phyloP scores from a whole-genome alignment of 495 filamentous ascomycete species.

The Penicillium psychrofluorescens region DNA sequence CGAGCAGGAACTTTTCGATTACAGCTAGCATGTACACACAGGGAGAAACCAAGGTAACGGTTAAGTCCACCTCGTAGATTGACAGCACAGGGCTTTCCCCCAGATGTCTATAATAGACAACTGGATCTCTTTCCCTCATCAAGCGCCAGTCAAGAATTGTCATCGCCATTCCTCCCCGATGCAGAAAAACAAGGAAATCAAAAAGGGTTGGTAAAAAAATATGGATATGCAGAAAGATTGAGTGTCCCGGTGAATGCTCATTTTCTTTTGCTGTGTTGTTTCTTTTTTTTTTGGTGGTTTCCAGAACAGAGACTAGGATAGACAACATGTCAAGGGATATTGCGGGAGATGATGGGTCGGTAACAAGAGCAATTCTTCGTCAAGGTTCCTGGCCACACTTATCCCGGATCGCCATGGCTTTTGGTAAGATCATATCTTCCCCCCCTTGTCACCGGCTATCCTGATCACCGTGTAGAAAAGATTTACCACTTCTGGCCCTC shows the following conservation, averaged over 20 bases:
- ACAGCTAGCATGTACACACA: conserved; percentile 34
- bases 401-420: conserved; percentile 22
- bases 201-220: conserved; percentile 17
- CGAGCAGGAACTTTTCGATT: conserved; percentile 33
- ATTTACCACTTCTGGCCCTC: conserved; percentile 60
- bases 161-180: conserved; percentile 39
- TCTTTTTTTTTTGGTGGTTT: conserved; percentile 25
- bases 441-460: conserved; percentile 29
- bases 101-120: conserved; percentile 39
- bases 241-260: conserved; percentile 26
- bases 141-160: conserved; percentile 62
- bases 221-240: conserved; percentile 24
- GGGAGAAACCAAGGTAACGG: conserved; percentile 50
- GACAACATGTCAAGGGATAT: conserved; percentile 41
- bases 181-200: conserved; percentile 20
- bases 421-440: conserved; percentile 18
- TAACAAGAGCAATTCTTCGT: conserved; percentile 19
- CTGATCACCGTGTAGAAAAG: conserved; percentile 12
- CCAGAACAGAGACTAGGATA: conserved; percentile 39
- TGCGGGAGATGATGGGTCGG: conserved; percentile 19
- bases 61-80: conserved; percentile 56
- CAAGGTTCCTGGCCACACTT: conserved; percentile 10
- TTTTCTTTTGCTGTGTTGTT: conserved; percentile 35
- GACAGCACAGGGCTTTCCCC: conserved; percentile 94
- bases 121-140: conserved; percentile 96